Conservation (phyloP, 2,329 filamentous ascomycete species). For the Pseudopithomyces maydicus region DNA sequence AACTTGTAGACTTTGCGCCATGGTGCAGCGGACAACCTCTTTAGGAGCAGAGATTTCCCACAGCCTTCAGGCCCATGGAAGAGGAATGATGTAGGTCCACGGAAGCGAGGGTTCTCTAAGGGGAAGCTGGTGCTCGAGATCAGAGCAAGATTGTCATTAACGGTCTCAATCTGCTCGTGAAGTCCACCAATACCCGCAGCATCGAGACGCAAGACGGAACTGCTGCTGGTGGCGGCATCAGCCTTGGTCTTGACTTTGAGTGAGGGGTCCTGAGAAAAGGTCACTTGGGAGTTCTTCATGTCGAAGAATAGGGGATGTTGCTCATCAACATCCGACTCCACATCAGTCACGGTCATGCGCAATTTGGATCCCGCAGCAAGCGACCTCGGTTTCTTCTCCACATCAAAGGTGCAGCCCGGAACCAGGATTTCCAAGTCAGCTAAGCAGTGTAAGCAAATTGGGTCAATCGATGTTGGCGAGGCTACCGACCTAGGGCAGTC, state of each 20-base stretch:
- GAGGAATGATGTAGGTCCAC: conserved; percentile 63
- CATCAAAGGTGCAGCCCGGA: conserved; percentile 72
- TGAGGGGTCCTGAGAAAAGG: conserved; percentile 15
- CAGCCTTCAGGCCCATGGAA: conserved; percentile 83
- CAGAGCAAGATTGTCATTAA: conserved; percentile 69
- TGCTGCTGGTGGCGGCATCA: neutral
- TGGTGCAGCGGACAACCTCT: conserved; percentile 65
- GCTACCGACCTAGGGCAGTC: conserved; percentile 36
- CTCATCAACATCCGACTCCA: conserved; percentile 49
- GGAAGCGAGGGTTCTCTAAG: conserved; percentile 30
- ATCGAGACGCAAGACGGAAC: conserved; percentile 34
- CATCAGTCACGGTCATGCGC: conserved; percentile 64
- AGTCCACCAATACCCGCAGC: conserved; percentile 69
- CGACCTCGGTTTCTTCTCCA: conserved; percentile 53
- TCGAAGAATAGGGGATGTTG: conserved; percentile 38
- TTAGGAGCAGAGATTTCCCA: conserved; percentile 78
- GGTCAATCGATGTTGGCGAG: neutral
- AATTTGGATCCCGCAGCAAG: conserved; percentile 56
- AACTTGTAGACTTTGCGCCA: conserved; percentile 75
- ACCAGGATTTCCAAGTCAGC: conserved; percentile 71
- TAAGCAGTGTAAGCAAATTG: conserved; percentile 34
- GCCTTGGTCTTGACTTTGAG: neutral
- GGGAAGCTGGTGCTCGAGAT: conserved; percentile 24
- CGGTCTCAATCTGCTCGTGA: conserved; percentile 62
- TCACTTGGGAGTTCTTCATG: conserved; percentile 27